Conservation (phyloP, 2,329 filamentous ascomycete species). For the Pyrenophora teres region DNA sequence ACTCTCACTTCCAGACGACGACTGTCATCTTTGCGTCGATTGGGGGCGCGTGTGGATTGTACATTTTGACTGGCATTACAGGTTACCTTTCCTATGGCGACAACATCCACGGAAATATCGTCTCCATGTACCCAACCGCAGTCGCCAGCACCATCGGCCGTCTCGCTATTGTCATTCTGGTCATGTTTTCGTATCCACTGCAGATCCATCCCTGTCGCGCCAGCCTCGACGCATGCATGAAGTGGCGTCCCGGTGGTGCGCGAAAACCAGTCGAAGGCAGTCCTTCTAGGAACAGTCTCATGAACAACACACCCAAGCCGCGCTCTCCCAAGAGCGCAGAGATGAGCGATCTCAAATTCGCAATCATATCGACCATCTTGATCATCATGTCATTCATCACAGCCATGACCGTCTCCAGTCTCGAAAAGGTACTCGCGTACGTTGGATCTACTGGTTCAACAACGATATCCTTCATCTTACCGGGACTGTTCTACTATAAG, state of each 20-base stretch:
- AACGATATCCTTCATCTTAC: conserved; percentile 94
- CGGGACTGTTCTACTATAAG: conserved; percentile 97
- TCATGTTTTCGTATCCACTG: conserved; percentile 94
- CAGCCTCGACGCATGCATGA: conserved; percentile 91
- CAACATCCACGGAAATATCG: conserved; percentile 87
- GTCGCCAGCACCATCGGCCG: conserved; percentile 89
- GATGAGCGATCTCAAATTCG: conserved; percentile 89
- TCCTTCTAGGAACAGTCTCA: conserved; percentile 51
- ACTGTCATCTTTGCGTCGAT: conserved; percentile 82
- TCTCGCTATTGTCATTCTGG: conserved; percentile 91
- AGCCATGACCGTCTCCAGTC: conserved; percentile 85
- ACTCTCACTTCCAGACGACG: conserved; percentile 77
- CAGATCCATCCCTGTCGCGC: conserved; percentile 96
- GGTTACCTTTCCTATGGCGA: conserved; percentile 96
- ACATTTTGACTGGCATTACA: conserved; percentile 89
- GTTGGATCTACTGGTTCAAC: conserved; percentile 94
- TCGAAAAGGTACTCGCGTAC: conserved; percentile 91
- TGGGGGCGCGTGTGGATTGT: conserved; percentile 83
- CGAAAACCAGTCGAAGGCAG: conserved; percentile 45
- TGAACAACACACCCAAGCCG: conserved; percentile 45
- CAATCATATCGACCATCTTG: conserved; percentile 83
- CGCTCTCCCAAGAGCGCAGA: conserved; percentile 44
- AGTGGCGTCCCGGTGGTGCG: conserved; percentile 71
- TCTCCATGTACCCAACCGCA: conserved; percentile 71
- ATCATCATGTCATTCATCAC: conserved; percentile 84